Evolutionary conservation across 2,329 filamentous ascomycete species (phyloP).

Genomic region (Beauveria brongniartii): DNA sequence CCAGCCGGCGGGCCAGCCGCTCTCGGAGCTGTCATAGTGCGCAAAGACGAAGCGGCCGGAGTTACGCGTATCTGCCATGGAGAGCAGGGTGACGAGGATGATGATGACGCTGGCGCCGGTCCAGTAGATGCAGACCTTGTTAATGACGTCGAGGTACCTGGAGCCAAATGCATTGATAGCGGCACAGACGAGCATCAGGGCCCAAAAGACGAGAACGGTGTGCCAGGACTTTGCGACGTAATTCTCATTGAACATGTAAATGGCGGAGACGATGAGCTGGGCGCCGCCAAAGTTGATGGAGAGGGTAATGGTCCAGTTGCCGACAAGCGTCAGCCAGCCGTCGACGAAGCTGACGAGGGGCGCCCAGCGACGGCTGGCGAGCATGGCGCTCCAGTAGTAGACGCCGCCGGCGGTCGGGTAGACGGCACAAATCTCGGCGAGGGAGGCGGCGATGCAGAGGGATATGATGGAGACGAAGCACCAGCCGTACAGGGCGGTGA

Average conservation of each 20-base stretch:
- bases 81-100: constrained; percentile 61
- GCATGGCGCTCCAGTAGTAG: constrained; percentile 67
- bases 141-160: constrained; percentile 55
- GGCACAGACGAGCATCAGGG: constrained; percentile 55
- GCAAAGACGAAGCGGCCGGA: constrained; percentile 59
- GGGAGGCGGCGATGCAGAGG: constrained; percentile 59
- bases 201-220: constrained; percentile 67
- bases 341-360: constrained; percentile 62
- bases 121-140: constrained; percentile 67
- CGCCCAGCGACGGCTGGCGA: constrained; percentile 53
- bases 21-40: constrained; percentile 58
- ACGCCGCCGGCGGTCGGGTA: constrained; percentile 54
- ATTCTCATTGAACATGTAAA: constrained; percentile 54
- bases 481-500: constrained; percentile 68
- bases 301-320: constrained; percentile 62
- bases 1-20: constrained; percentile 62
- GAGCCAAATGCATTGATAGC: constrained; percentile 57
- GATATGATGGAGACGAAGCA: constrained; percentile 58
- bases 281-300: constrained; percentile 65
- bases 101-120: constrained; percentile 60
- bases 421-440: constrained; percentile 67
- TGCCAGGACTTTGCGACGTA: constrained; percentile 59
- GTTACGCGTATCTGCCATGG: constrained; percentile 56
- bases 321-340: constrained; percentile 66
- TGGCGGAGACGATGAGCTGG: constrained; percentile 59